Conservation (phyloP, 192 early-diverging fungal species). For the Umbelopsis isabellina region DNA sequence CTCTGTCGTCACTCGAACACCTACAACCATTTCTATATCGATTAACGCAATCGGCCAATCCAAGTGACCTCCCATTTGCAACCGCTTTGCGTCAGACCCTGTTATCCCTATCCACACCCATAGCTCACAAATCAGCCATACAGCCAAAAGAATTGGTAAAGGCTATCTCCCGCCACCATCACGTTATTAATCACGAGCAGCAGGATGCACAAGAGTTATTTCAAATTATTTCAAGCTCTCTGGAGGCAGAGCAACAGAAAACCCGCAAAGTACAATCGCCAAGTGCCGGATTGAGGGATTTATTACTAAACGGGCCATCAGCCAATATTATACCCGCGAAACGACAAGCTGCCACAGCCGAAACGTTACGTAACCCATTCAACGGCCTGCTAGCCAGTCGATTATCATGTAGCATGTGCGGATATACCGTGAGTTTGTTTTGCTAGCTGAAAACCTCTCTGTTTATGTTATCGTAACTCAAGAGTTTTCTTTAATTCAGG, state of each 20-base stretch:
- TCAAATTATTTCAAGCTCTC: conserved; percentile 73
- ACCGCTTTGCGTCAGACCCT: conserved; percentile 27
- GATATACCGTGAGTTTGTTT: conserved; percentile 62
- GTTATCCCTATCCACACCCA: conserved; percentile 38
- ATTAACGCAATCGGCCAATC: neutral
- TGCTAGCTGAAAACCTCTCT: neutral
- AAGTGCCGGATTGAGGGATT: conserved; percentile 7
- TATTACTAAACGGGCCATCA: neutral
- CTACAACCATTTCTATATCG: neutral
- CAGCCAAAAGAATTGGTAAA: conserved; percentile 65
- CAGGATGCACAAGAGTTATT: conserved; percentile 94
- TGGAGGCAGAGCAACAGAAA: conserved; percentile 58
- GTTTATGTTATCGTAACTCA: neutral
- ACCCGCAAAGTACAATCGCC: neutral
- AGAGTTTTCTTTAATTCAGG: conserved; percentile 27
- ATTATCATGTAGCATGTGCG: conserved; percentile 78
- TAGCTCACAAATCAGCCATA: conserved; percentile 46
- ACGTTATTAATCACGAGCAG: conserved; percentile 70
- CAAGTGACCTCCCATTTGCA: conserved; percentile 20
- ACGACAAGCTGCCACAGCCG: neutral
- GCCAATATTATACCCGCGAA: conserved; percentile 21
- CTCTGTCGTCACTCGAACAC: conserved; percentile 10
- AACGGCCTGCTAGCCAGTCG: conserved; percentile 75
- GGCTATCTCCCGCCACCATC: conserved; percentile 58
- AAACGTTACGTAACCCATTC: conserved; percentile 62